Evolutionary conservation across 192 early-diverging fungal species (phyloP).

Genomic region (Allomyces javanicus): DNA sequence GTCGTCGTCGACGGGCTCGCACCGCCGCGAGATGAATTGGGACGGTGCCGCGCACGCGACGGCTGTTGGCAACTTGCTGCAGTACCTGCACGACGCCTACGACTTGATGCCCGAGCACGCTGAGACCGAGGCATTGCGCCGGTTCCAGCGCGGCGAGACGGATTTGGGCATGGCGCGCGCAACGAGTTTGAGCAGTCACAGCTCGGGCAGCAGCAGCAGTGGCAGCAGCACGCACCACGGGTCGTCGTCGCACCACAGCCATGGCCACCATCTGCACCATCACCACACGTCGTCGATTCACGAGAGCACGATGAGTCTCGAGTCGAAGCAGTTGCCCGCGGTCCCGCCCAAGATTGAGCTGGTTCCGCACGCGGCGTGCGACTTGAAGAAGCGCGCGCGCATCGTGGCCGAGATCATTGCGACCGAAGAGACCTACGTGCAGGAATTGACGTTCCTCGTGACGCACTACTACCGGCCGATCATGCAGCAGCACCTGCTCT

Average conservation of each 20-base stretch:
- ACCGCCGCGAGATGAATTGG: too few species aligned
- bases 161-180: constrained; percentile 1
- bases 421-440: constrained; percentile 75
- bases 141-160: constrained; percentile 18
- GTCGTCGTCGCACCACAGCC: constrained; percentile 4
- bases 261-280: constrained; percentile 16
- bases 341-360: too few species aligned
- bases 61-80: constrained; percentile 12
- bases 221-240: background rate
- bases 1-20: too few species aligned
- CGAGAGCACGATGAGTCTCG: constrained; percentile 8
- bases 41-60: background rate
- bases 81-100: constrained; percentile 32
- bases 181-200: constrained; percentile 1
- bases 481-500: constrained; percentile 17
- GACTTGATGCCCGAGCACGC: constrained; percentile 30
- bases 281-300: constrained; percentile 7
- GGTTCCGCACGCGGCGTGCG: constrained; percentile 2
- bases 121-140: constrained; percentile 17
- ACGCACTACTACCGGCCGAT: constrained; percentile 21
- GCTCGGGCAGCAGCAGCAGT: background rate
- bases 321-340: constrained; percentile 14
- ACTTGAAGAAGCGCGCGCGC: constrained; percentile 26
- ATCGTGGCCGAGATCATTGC: constrained; percentile 62
- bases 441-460: constrained; percentile 50